These are phyloP conservation scores for Cladophialophora exuberans DNA, from an alignment of 2,329 filamentous ascomycete genomes.

Conservation along the genomic window DNA sequence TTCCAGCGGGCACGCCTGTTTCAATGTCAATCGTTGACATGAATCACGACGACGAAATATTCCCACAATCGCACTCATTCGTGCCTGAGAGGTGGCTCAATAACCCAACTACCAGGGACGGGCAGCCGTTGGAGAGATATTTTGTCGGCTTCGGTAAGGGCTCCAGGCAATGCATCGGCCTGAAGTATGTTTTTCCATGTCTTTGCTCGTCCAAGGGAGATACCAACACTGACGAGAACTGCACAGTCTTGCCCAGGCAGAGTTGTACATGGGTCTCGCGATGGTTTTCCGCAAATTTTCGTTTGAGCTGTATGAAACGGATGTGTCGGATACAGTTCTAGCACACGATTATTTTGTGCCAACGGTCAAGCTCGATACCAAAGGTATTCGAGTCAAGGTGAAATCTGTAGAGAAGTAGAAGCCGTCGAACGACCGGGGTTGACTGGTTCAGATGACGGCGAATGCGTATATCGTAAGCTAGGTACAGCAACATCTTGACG, in stretches of 20 bases:
- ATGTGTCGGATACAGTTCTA: slow-evolving; percentile 36
- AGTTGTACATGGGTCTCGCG: slow-evolving; percentile 39
- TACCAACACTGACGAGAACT: not conserved
- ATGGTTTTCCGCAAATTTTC: slow-evolving; percentile 37
- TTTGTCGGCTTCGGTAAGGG: slow-evolving; percentile 46
- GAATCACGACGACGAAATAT: slow-evolving; percentile 35
- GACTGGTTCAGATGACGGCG: not conserved
- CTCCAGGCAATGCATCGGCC: slow-evolving; percentile 50
- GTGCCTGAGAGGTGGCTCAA: slow-evolving; percentile 38
- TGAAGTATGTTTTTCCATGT: slow-evolving; percentile 37
- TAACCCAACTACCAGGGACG: slow-evolving; percentile 15
- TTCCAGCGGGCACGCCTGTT: slow-evolving; percentile 38
- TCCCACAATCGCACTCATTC: slow-evolving; percentile 36
- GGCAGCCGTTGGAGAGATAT: slow-evolving; percentile 37
- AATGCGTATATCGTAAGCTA: too few relatives aligned
- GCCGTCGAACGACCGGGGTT: not conserved
- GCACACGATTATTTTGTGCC: slow-evolving; percentile 35
- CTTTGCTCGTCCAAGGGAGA: not conserved
- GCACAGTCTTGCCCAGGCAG: slow-evolving; percentile 39
- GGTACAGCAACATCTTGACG: not conserved
- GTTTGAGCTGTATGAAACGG: slow-evolving; percentile 40
- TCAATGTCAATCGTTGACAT: slow-evolving; percentile 32
- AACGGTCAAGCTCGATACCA: slow-evolving; percentile 29
- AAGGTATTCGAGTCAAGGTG: slow-evolving; percentile 32
- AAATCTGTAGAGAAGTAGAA: slow-evolving; percentile 15